Base-by-base conservation (phyloP, 2,329 filamentous ascomycete genomes). In the Cercospora janseana region DNA sequence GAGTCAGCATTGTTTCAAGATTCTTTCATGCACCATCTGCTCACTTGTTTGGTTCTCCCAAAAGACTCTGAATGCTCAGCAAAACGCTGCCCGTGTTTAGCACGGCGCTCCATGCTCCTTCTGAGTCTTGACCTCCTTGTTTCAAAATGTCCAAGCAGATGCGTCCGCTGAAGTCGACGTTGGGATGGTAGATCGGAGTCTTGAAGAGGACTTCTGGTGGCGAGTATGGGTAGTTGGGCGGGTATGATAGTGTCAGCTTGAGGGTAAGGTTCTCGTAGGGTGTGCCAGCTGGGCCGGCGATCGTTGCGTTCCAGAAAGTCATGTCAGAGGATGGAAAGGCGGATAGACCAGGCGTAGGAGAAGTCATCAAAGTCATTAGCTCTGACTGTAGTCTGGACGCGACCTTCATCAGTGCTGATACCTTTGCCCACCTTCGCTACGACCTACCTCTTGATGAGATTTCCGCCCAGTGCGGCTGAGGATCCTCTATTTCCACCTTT, bases 131-230 rank as follows among this genome's bases (percentile, higher is more conserved):
- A 8, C 64, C 63, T 10, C 55, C 64, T 15, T 59, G 59, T 79
- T 96, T 97, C 59, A 98, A 79, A 61, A 98, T 98, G 67, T 98
- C 94, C 54, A 98, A 79, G 70, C 93, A 98, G 72, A 98, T 98
- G 49, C 93, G 82, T 31, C 93, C 93, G 3, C 87, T 91, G 75
- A 98, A 96, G 74, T 98, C 93, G 62, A 98, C 88, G 64, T 98
- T 98, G 46, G 93, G 93, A 72, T 98, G 93, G 78, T 97, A 98
- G 73, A 98, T 96, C 28, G 93, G 93, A 5, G 94, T 98, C 77
- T 91, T 95, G 83, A 96, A 98, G 52, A 95, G 80, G 13, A 98
- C 93, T 2, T 86, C 89, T 0, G 93, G 93, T 16, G 93, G 82
- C 1, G 85, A 81, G 70, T 96, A 96, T 7, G 93, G 93, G 69